Conservation (phyloP, 2,329 filamentous ascomycete genomes). For the Sarocladiaceae sp. region DNA sequence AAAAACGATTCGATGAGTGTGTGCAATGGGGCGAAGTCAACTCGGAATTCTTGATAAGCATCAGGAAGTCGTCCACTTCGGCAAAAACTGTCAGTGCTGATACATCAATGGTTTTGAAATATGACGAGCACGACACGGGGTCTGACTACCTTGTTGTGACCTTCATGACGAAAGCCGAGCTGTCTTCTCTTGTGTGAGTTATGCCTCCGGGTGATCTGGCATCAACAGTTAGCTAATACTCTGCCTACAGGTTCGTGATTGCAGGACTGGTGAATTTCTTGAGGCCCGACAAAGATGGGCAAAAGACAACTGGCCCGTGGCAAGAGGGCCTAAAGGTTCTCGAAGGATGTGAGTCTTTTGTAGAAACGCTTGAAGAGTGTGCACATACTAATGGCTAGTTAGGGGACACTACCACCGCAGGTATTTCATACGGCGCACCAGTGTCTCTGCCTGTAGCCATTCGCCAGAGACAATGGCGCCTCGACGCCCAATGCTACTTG, state of each 20-base stretch:
- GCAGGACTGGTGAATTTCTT: constrained; percentile 40
- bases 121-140: constrained; percentile 38
- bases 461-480: constrained; percentile 59
- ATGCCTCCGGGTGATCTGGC: constrained; percentile 14
- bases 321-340: constrained; percentile 39
- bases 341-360: constrained; percentile 39
- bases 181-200: constrained; percentile 52
- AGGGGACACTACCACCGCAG: constrained; percentile 32
- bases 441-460: constrained; percentile 56
- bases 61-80: constrained; percentile 46
- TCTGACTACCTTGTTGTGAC: constrained; percentile 56
- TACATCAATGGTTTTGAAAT: constrained; percentile 49
- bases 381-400: constrained; percentile 13
- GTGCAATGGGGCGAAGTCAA: constrained; percentile 44
- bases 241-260: constrained; percentile 46
- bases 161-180: constrained; percentile 57
- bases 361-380: constrained; percentile 15
- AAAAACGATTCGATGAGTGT: constrained; percentile 56
- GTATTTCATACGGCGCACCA: constrained; percentile 33
- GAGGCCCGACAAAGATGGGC: constrained; percentile 13
- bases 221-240: not conserved
- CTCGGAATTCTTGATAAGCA: constrained; percentile 50
- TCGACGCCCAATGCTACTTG: constrained; percentile 62
- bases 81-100: constrained; percentile 52
- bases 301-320: constrained; percentile 35